Base-by-base conservation (phyloP, 345 rosid genomes). In the Camelina hispida region DNA sequence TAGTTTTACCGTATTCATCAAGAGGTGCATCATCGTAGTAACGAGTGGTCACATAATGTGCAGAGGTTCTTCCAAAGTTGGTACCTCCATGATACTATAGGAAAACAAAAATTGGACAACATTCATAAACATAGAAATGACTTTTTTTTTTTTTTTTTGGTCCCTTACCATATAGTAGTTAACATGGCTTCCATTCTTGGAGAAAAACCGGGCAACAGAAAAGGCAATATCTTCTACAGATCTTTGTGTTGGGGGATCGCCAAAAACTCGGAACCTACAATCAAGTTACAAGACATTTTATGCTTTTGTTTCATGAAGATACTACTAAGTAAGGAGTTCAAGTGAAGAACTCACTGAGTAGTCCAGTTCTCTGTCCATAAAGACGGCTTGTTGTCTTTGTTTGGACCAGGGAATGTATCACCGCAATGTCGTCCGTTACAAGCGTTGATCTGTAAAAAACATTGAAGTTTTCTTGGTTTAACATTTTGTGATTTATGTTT, bases 281-380 rank as follows among this genome's bases (percentile, higher is more conserved):
- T 61, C 42, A 62, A 55, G 47, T 54, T 43, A 53, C 61, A 62
- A 68, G 54, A 67, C 17, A 54, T 23, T 47, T 3, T 69, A 48
- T 34, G 7, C 9, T 52, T 52, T 58, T 32, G 62, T 52, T 62
- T 48, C 16, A 25, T 4, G 17, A 67, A 28, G 7, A 67, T 67
- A 43, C 14, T 50, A 52, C 9, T 50, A 52, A 18, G 18, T 9
- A 50, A 52, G 35, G 23, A 17, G 35, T 57, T 47, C 23, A 58
- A 48, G 30, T 78, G 58, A 38, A 65, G 47, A 35, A 76, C 96
- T 84, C 61, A 91, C 96, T 92, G 96, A 44, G 98, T 89, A 63
- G 98, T 96, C 98, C 99, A 96, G 68, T 96, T 96, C 83, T 93
- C 99, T 3, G 99, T 96, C 98, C 98, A 96, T 15, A 96, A 30